Base-by-base conservation (phyloP, 2,329 filamentous ascomycete genomes). In the Ceratocystiopsis sp. region DNA sequence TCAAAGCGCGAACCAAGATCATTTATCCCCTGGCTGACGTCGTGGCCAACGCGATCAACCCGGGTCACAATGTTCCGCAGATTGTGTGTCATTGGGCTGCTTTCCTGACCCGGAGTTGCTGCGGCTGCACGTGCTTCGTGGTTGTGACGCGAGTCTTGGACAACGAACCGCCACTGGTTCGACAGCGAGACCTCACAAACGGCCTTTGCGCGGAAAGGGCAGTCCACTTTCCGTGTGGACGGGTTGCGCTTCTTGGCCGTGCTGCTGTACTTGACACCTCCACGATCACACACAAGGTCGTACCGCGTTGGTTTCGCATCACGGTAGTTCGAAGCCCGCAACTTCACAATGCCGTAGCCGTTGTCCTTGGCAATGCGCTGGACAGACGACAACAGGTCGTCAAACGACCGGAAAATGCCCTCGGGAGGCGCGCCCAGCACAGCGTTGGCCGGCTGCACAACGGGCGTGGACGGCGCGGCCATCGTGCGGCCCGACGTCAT, bases 171-270 rank as follows among this genome's bases (percentile, higher is more conserved):
- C 73, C 73, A 77, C 56, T 75, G 72, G 48, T 76, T 74, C 37
- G 68, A 68, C 12, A 77, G 61, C 54, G 75, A 71, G 8, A 77
- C 73, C 53, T 77, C 73, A 48, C 73, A 77, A 18, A 77, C 73
- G 19, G 73, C 73, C 59, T 77, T 77, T 44, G 73, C 73, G 42
- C 71, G 69, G 61, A 73, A 77, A 12, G 73, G 73, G 45, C 73
- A 77, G 55, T 77, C 73, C 44, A 77, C 71, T 58, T 77, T 77
- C 54, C 73, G 71, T 37, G 73, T 77, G 43, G 70, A 75, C 1
- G 73, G 73, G 51, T 74, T 76, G 45, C 73, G 68, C 61, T 76
- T 77, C 64, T 76, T 76, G 9, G 73, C 73, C 2, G 73, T 77
- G 57, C 72, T 76, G 60, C 64, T 74, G 59, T 77, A 77, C 58